Percentiles rank a stretch among this genome's conserved stretches.
These are phyloP conservation scores for Hygrocybe punicea DNA, from an alignment of 768 basidiomycete genomes.

Conservation along the genomic window DNA sequence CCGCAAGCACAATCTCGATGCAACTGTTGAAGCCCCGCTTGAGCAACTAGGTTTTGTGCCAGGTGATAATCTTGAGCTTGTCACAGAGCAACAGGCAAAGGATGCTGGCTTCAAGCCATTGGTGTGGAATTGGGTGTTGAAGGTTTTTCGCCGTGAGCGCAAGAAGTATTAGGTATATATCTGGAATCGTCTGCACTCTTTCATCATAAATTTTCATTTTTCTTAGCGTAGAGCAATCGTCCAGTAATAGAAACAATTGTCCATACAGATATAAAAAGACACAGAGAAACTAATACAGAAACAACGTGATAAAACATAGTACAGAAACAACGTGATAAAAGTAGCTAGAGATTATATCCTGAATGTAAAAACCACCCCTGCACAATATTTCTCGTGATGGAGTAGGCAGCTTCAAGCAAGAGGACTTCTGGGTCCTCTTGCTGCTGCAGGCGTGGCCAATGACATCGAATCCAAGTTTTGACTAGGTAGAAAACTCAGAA, in stretches of 20 bases:
- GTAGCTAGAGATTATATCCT: not conserved
- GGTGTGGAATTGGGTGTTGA: not conserved
- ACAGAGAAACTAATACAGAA: no score
- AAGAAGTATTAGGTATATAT: not conserved
- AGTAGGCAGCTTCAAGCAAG: no score
- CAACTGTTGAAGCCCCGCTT: no score
- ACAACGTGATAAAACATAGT: not conserved
- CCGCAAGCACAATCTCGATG: no score
- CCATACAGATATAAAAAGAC: no score
- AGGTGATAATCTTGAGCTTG: no score
- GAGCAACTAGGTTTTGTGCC: no score
- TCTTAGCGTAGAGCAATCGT: not conserved
- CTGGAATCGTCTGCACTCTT: not conserved
- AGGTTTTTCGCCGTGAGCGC: not conserved
- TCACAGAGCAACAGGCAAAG: no score
- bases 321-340: not conserved
- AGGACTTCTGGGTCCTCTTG: constrained; percentile 6
- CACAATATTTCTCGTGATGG: no score
- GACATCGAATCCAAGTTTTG: constrained; percentile 7
- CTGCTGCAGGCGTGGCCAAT: constrained; percentile 6
- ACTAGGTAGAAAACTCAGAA: constrained; percentile 2
- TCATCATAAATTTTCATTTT: not conserved
- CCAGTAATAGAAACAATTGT: no score
- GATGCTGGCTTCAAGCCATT: constrained; percentile 1
- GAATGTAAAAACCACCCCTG: no score